Percentiles rank a stretch among this genome's conserved stretches.
phyloP scores from a whole-genome alignment of 441 rosid genomes.

The Eutrema salsugineum region DNA sequence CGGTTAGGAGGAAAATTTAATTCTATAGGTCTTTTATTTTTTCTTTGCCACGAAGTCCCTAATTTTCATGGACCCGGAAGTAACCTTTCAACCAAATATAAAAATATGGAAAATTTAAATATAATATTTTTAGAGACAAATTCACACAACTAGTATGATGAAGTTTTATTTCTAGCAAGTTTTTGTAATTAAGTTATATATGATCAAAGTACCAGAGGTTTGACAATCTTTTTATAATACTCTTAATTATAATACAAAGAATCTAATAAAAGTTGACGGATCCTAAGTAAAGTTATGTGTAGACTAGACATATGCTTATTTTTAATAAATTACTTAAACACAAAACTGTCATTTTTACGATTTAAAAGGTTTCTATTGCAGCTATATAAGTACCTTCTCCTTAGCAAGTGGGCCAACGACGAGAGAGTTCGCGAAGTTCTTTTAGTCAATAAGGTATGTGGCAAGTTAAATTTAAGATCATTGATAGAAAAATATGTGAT shows the following conservation, averaged over 20 bases:
- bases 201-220: background rate
- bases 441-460: background rate
- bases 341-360: background rate
- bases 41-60: no score
- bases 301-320: background rate
- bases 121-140: no score
- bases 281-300: background rate
- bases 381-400: constrained; percentile 38
- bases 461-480: background rate
- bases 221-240: background rate
- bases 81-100: no score
- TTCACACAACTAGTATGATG: no score
- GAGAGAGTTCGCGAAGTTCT: constrained; percentile 52
- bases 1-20: background rate
- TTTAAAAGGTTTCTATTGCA: constrained; percentile 17
- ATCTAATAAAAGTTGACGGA: background rate
- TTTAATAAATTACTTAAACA: background rate
- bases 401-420: constrained; percentile 45
- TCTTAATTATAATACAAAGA: background rate
- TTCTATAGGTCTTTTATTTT: background rate
- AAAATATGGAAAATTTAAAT: no score
- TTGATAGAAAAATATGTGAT: background rate
- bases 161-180: no score
- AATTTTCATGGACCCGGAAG: no score
- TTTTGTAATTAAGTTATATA: no score